phyloP scores from a whole-genome alignment of 352 stramenopile genomes.

The Phytopythium aichiense region DNA sequence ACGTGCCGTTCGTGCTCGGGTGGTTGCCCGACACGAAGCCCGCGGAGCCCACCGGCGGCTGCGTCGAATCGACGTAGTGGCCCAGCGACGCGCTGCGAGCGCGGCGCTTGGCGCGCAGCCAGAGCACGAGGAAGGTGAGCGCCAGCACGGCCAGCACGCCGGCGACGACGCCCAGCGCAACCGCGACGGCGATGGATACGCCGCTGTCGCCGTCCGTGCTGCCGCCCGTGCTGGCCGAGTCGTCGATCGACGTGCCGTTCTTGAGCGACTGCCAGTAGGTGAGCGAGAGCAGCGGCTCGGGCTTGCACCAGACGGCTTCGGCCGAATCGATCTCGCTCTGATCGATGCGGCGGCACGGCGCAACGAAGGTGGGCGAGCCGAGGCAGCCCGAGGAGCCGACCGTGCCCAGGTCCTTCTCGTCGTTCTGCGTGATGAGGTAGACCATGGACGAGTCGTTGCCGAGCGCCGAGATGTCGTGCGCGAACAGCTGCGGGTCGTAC shows the following conservation, averaged over 20 bases:
- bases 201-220: neutral
- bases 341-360: constrained; percentile 19
- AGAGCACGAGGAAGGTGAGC: neutral
- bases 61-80: neutral
- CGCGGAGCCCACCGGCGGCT: neutral
- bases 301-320: constrained; percentile 24
- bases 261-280: constrained; percentile 13
- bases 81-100: neutral
- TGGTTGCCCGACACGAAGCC: neutral
- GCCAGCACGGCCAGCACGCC: neutral
- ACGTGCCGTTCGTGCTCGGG: neutral
- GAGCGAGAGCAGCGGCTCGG: constrained; percentile 22
- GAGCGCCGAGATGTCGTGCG: constrained; percentile 1
- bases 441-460: constrained; percentile 4
- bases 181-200: neutral
- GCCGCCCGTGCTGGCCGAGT: too few species aligned
- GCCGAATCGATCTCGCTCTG: constrained; percentile 5
- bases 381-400: constrained; percentile 20
- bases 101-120: neutral
- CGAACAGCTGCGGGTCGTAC: constrained; percentile 28
- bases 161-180: neutral
- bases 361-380: constrained; percentile 22
- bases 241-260: neutral
- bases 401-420: constrained; percentile 2
- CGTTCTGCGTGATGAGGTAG: constrained; percentile 22